Base-by-base conservation (phyloP, 257 asterid species). In the Nicotiana noctiflora region DNA sequence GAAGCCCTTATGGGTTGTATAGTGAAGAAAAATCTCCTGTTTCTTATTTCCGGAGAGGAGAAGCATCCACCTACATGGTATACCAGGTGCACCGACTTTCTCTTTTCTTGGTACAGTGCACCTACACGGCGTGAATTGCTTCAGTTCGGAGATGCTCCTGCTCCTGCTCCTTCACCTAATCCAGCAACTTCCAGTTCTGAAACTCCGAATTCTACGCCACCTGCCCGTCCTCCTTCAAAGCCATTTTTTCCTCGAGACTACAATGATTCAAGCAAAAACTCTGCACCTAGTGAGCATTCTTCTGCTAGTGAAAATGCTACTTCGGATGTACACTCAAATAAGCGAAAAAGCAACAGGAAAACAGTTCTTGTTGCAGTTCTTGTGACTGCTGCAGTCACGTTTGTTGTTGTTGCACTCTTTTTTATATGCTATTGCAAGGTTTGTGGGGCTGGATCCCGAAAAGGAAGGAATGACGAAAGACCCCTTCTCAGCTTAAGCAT, bases 401-500 rank as follows among this genome's bases (percentile, higher is more conserved):
- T 90, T 80, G 80, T 86, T 80, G 31, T 91, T 80, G 91, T 86
- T 80, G 92, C 81, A 8, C 85, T 92, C 81, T 84, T 94, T 81
- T 92, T 90, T 76, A 51, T 92, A 72, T 90, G 90, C 84, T 91
- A 88, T 46, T 82, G 93, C 66, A 86, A 83, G 83, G 88, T 88
- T 82, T 89, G 90, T 57, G 88, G 93, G 74, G 9, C 63, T 51
- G 87, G 90, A 53, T 77, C 84, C 52, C 84, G 94, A 79, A 61
- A 85, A 78, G 84, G 93, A 40, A 86, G 85, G 85, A 94, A 91
- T 63, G 97, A 94, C 8, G 93, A 93, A 86, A 88, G 94, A 80
- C 98, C 94, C 82, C 98, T 94, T 86, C 98, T 93, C 87, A 93
- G 94, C 90, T 86, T 92, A 86, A 94, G 97, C 90, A 77, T 88